A percentile compares a stretch with the other conserved stretches of the same genome.
These are phyloP conservation scores for Fusarium citri DNA, from an alignment of 2,329 filamentous ascomycete species.

Conservation along the genomic window DNA sequence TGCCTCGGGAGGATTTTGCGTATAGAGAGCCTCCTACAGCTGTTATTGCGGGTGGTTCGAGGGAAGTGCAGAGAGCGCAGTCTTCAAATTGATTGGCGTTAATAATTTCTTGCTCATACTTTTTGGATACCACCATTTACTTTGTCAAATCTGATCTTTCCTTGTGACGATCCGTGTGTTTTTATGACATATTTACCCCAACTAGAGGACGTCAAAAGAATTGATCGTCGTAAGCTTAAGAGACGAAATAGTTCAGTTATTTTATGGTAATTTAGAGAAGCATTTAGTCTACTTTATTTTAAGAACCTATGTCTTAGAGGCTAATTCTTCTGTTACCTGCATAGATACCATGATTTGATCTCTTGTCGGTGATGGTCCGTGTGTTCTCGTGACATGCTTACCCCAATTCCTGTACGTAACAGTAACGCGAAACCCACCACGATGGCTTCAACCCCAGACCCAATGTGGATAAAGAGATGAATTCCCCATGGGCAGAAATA, in stretches of 20 bases:
- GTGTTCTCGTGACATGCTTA: background rate
- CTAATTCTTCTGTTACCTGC: too few species aligned
- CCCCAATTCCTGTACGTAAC: conserved; percentile 38
- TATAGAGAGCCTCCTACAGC: conserved; percentile 28
- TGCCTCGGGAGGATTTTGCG: conserved; percentile 1
- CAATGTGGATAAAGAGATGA: conserved; percentile 5
- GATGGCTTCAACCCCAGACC: conserved; percentile 32
- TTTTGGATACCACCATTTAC: conserved; percentile 1
- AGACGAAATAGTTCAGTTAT: too few species aligned
- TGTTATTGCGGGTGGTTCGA: conserved; percentile 33
- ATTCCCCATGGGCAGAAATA: conserved; percentile 12
- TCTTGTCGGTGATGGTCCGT: background rate
- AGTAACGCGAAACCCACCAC: conserved; percentile 7
- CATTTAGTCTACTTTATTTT: too few species aligned
- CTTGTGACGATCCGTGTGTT: background rate
- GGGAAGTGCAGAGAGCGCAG: conserved; percentile 32
- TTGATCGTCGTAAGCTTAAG: too few species aligned
- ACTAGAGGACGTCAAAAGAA: too few species aligned
- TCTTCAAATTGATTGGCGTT: conserved; percentile 3
- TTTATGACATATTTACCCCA: background rate
- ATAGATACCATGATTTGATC: too few species aligned
- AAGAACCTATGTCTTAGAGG: too few species aligned
- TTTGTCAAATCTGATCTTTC: too few species aligned
- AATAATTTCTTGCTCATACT: conserved; percentile 1
- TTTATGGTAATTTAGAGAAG: too few species aligned